These are phyloP conservation scores for Corrigiola litoralis DNA, from an alignment of 179 eudicot genomes.

Conservation along the genomic window DNA sequence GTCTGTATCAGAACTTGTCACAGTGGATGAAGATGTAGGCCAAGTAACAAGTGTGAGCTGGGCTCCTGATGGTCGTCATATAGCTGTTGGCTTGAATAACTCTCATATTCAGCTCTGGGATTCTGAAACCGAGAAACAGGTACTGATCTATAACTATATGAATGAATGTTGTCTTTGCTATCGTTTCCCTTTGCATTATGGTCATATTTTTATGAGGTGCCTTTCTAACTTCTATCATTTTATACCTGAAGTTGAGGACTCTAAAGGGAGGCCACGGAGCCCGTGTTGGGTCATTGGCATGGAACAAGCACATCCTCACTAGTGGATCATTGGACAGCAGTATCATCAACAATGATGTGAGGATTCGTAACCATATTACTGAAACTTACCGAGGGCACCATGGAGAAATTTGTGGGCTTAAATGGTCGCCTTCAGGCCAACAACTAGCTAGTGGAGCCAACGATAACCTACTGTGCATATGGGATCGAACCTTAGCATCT, in stretches of 20 bases:
- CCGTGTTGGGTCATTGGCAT: constrained; percentile 55
- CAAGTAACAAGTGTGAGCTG: constrained; percentile 69
- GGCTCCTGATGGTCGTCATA: constrained; percentile 71
- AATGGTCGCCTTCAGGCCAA: constrained; percentile 72
- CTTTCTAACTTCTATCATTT: not conserved
- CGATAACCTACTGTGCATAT: constrained; percentile 64
- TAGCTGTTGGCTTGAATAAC: constrained; percentile 60
- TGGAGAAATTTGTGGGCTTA: constrained; percentile 71
- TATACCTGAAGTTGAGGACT: constrained; percentile 49
- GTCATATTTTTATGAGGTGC: too few relatives aligned
- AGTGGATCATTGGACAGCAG: constrained; percentile 61
- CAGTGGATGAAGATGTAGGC: constrained; percentile 32
- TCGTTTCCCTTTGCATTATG: not conserved
- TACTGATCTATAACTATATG: not conserved
- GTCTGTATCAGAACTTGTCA: constrained; percentile 25
- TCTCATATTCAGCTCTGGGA: constrained; percentile 84
- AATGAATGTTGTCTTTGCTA: not conserved
- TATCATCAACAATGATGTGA: constrained; percentile 59
- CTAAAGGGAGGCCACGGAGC: constrained; percentile 61
- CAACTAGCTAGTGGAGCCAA: constrained; percentile 73
- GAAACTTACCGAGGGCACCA: constrained; percentile 66
- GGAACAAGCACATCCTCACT: constrained; percentile 60
- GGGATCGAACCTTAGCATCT: constrained; percentile 62
- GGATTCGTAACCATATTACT: constrained; percentile 47
- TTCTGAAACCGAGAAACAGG: constrained; percentile 51